phyloP scores from a whole-genome alignment of 306 rosid genomes.

The Lagenaria siceraria region DNA sequence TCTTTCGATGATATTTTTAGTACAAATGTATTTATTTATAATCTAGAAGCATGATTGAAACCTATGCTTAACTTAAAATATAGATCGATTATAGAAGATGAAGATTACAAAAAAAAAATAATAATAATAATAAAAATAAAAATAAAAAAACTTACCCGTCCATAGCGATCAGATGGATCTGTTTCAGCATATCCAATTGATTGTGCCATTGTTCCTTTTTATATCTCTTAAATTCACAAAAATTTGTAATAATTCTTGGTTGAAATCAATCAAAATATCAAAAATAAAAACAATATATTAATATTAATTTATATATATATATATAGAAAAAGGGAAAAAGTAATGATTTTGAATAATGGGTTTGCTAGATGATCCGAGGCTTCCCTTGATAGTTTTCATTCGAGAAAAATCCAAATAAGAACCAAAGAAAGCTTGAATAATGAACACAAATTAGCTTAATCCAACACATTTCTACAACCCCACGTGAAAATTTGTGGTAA shows the following conservation, averaged over 20 bases:
- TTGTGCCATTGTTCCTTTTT: slow-evolving; percentile 11
- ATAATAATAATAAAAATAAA: no score
- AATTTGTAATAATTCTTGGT: not conserved
- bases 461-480: slow-evolving; percentile 41
- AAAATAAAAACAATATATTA: not conserved
- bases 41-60: no score
- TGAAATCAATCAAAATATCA: not conserved
- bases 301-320: not conserved
- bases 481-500: slow-evolving; percentile 27
- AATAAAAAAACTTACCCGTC: slow-evolving; percentile 41
- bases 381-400: slow-evolving; percentile 73
- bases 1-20: no score
- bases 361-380: slow-evolving; percentile 67
- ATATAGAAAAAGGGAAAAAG: not conserved
- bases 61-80: no score
- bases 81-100: no score
- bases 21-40: no score
- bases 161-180: slow-evolving; percentile 80
- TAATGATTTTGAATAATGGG: no score
- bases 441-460: slow-evolving; percentile 38
- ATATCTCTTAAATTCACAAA: not conserved
- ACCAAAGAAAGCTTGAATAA: slow-evolving; percentile 57
- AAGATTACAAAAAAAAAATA: no score
- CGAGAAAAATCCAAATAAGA: slow-evolving; percentile 39
- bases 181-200: slow-evolving; percentile 51